Percentiles rank a stretch among this genome's conserved stretches.
phyloP scores from a whole-genome alignment of 75 land plant species.

The Adiantum capillusveneris region DNA sequence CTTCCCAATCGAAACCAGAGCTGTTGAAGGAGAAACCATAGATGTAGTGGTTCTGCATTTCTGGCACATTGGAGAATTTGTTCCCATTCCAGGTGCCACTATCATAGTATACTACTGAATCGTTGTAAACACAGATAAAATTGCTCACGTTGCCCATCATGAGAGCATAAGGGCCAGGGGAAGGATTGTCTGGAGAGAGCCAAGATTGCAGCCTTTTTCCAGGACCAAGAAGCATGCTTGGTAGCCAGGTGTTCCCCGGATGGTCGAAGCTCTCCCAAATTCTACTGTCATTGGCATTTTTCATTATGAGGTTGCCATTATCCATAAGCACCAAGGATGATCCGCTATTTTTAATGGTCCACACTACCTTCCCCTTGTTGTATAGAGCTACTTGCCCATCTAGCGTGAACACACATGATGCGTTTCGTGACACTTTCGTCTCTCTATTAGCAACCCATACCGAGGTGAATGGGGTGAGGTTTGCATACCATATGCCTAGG shows the following conservation, averaged over 20 bases:
- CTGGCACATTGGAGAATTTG: conserved; percentile 38
- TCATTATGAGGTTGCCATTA: conserved; percentile 40
- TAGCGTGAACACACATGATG: conserved; percentile 7
- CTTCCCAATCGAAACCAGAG: conserved; percentile 22
- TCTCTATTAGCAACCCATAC: conserved; percentile 63
- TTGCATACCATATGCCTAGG: conserved; percentile 44
- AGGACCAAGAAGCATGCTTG: conserved; percentile 38
- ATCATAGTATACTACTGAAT: conserved; percentile 30
- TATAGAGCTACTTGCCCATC: conserved; percentile 28
- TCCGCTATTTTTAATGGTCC: conserved; percentile 16
- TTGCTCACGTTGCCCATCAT: conserved; percentile 16
- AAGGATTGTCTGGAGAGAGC: conserved; percentile 28
- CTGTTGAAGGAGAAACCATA: conserved; percentile 24
- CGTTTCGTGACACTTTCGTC: conserved; percentile 11
- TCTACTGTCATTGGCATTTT: background rate
- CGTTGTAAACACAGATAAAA: conserved; percentile 37
- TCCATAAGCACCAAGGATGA: conserved; percentile 23
- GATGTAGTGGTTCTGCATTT: conserved; percentile 26
- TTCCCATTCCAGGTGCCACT: conserved; percentile 43
- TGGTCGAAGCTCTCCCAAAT: conserved; percentile 69
- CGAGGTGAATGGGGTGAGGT: background rate
- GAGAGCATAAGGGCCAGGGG: conserved; percentile 33
- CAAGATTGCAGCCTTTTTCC: conserved; percentile 24
- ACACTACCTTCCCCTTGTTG: background rate
- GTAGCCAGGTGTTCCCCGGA: conserved; percentile 47